A percentile compares a stretch with the other conserved stretches of the same genome.
Evolutionary conservation across 2,329 filamentous ascomycete genomes (phyloP).

Genomic region (Apiospora hydei): DNA sequence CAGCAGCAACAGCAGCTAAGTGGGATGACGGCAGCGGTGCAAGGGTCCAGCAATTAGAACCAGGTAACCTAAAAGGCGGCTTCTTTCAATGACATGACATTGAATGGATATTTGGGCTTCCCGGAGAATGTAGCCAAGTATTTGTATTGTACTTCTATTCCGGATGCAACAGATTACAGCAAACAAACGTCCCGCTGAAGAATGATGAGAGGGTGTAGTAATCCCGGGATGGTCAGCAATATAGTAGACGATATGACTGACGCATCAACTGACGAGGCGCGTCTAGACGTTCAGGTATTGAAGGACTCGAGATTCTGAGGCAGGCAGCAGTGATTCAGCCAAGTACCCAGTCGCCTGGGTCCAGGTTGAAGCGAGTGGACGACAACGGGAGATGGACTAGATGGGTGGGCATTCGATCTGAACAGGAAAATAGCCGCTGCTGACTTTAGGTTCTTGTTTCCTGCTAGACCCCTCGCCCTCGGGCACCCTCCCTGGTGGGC

Average conservation of each 20-base stretch:
- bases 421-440: conserved; percentile 14
- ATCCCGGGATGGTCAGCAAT: conserved; percentile 14
- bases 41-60: background rate
- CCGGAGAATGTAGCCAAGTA: background rate
- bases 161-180: background rate
- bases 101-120: background rate
- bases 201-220: conserved; percentile 1
- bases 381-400: background rate
- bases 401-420: background rate
- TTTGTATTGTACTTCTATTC: conserved; percentile 1
- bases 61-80: background rate
- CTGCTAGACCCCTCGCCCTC: background rate
- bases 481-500: background rate
- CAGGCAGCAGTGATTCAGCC: background rate
- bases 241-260: background rate
- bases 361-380: background rate
- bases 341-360: background rate
- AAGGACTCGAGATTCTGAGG: background rate
- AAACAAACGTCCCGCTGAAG: conserved; percentile 1
- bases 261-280: conserved; percentile 17
- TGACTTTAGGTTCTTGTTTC: background rate
- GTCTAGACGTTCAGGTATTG: background rate
- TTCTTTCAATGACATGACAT: background rate
- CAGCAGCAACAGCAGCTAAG: background rate
- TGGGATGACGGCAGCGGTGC: conserved; percentile 14